Percentiles rank a stretch among this genome's conserved stretches.
phyloP scores from a whole-genome alignment of 2,329 filamentous ascomycete genomes.

The Hyphodiscus sp. region DNA sequence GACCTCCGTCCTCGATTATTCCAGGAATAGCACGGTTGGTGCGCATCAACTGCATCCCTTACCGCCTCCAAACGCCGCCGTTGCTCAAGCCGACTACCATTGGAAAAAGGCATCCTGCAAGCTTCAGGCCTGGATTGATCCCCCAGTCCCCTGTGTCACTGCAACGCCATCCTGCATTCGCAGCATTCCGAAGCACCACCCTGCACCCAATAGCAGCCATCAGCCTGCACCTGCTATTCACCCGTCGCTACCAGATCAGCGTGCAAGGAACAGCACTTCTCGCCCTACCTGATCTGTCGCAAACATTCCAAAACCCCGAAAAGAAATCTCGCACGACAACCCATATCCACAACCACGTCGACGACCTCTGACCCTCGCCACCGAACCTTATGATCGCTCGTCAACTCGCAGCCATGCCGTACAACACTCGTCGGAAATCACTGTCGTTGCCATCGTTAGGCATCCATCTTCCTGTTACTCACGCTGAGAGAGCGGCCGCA shows the following conservation, averaged over 20 bases:
- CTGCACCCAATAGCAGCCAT: conserved; percentile 18
- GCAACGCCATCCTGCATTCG: conserved; percentile 25
- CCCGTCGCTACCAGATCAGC: conserved; percentile 26
- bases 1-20: not conserved
- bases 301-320: conserved; percentile 11
- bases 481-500: conserved; percentile 50
- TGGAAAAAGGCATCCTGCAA: not conserved
- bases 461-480: conserved; percentile 72
- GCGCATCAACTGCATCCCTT: conserved; percentile 7
- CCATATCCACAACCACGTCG: conserved; percentile 4
- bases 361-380: not conserved
- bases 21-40: conserved; percentile 10
- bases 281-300: conserved; percentile 18
- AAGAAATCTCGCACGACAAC: not conserved
- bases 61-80: conserved; percentile 7
- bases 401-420: conserved; percentile 58
- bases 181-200: conserved; percentile 9
- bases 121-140: not conserved
- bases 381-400: not conserved
- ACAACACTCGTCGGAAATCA: conserved; percentile 96
- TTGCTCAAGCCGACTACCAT: conserved; percentile 2
- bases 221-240: conserved; percentile 10
- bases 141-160: conserved; percentile 14
- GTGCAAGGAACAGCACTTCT: conserved; percentile 27
- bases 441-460: conserved; percentile 87